These are phyloP conservation scores for Trichoderma sp. DNA, from an alignment of 2,329 filamentous ascomycete species.

Conservation along the genomic window DNA sequence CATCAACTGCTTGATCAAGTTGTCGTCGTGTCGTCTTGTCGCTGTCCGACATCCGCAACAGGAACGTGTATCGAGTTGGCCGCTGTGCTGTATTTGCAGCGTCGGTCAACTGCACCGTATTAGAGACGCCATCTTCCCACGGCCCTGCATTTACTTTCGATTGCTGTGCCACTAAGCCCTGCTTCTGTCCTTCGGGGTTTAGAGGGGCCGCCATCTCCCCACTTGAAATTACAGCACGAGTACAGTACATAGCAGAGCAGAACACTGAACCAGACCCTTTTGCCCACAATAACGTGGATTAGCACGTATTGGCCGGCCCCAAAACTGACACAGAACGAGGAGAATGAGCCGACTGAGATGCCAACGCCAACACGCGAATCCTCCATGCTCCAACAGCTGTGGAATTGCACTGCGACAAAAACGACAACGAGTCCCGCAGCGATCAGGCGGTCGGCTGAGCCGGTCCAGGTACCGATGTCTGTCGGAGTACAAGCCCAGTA, in stretches of 20 bases:
- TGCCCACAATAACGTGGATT: not conserved
- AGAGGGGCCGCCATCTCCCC: not conserved
- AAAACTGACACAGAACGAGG: not conserved
- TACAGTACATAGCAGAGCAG: not conserved
- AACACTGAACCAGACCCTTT: not conserved
- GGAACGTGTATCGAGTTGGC: not conserved
- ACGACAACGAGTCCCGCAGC: not conserved
- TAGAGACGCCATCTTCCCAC: not conserved
- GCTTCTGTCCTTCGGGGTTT: not conserved
- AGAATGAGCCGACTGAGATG: not conserved
- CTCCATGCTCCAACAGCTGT: not conserved
- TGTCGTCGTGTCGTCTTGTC: not conserved
- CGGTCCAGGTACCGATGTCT: not conserved
- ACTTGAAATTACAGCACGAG: not conserved
- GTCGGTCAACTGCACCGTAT: not conserved
- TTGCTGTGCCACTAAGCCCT: not conserved
- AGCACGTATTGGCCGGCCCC: not conserved
- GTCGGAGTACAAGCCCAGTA: not conserved
- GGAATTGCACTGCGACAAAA: not conserved
- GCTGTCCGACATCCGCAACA: not conserved
- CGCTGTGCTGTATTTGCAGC: not conserved
- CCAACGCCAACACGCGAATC: not conserved
- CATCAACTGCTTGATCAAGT: not conserved
- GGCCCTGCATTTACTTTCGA: not conserved
- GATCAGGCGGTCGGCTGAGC: not conserved